Base-by-base conservation (phyloP, 805 yeast genomes). In the Candida lessepsii region DNA sequence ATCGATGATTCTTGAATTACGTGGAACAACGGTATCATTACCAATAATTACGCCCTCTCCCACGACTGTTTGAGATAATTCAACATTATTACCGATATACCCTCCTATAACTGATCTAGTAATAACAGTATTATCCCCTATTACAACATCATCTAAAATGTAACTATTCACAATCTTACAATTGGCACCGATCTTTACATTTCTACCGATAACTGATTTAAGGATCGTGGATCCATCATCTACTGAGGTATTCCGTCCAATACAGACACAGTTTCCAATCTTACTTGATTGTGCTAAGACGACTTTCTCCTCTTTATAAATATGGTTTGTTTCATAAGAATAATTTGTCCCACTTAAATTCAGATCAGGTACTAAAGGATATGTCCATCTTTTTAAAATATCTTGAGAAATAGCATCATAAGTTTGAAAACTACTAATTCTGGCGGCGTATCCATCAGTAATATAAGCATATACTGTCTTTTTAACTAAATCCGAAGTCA, bases 371-470 rank as follows among this genome's bases (percentile, higher is more conserved):
- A 83, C 87, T 40, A 91, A 68, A 18, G 99, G 99, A 55, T 88
- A 91, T 44, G 91, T 76, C 87, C 96, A 93, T 57, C 98, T 80
- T 16, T 89, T 88, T 39, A 93, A 67, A 29, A 90, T 78, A 59
- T 93, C 98, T 61, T 86, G 93, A 11, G 95, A 78, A 11, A 93
- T 80, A 9, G 96, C 90, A 58, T 85, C 91, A 61, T 90, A 93
- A 0, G 98, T 88, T 56, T 86, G 86, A 83, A 93, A 83, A 57
- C 91, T 84, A 56, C 90, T 95, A n/a, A 88, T 98, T 57, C 99
- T 78, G 1, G 96, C 93, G 20, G 96, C 96, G 56, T 89, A 90
- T 46, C 66, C 73, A 37, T 77, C 80, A 14, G 93, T 76, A 32
- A 90, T 78, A 56, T 87, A 89, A 0, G 96, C 88, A 61, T 91